phyloP scores from a whole-genome alignment of 306 rosid species.

The Trifolium fragiferum region DNA sequence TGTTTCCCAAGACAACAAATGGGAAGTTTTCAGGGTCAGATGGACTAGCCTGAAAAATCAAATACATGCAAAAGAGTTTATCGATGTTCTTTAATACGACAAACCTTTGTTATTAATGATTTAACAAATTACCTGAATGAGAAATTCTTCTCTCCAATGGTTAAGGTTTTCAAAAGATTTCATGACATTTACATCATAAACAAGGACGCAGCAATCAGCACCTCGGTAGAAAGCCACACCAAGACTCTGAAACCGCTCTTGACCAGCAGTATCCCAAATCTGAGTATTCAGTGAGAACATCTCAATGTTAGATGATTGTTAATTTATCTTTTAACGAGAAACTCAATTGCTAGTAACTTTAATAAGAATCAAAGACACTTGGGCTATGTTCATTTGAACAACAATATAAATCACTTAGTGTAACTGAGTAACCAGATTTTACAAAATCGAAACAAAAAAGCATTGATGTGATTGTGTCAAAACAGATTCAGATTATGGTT shows the following conservation, averaged over 20 bases:
- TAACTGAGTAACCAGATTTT: no score
- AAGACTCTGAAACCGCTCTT: conserved; percentile 98
- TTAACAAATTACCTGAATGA: conserved; percentile 74
- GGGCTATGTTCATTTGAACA: no score
- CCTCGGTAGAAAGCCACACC: conserved; percentile 99
- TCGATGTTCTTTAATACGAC: background rate
- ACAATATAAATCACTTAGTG: no score
- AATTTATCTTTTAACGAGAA: no score
- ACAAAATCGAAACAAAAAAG: no score
- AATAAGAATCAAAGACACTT: no score
- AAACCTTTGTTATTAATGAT: background rate
- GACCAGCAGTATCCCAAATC: conserved; percentile 99
- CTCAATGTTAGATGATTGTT: conserved; percentile 22
- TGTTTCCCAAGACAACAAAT: conserved; percentile 98
- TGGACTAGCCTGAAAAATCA: conserved; percentile 85
- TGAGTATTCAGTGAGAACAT: conserved; percentile 28
- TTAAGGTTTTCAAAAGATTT: conserved; percentile 96
- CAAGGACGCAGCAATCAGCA: conserved; percentile 99
- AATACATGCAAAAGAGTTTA: conserved; percentile 24
- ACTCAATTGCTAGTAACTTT: no score
- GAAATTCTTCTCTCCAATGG: conserved; percentile 98
- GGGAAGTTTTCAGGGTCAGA: conserved; percentile 99
- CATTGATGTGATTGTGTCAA: no score
- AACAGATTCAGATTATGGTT: no score
- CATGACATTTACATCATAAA: conserved; percentile 95